Evolutionary conservation across 202 grass and related monocot genomes (phyloP), one percentile per base, ranked within the genome.

Genomic region (Tripidium arundinaceum): DNA sequence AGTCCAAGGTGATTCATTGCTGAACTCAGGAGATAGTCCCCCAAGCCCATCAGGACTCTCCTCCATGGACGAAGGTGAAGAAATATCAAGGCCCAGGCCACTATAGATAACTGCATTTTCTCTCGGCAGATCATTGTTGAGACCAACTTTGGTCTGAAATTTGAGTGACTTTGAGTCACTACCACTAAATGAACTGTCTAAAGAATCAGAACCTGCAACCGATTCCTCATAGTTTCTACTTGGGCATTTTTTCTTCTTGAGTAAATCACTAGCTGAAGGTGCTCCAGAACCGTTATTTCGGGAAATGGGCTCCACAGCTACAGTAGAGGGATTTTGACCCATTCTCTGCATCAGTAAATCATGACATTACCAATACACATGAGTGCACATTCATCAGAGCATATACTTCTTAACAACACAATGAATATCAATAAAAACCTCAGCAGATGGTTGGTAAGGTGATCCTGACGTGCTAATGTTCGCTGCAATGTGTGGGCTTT

Each of bases 81-180:
- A 97, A 85, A 97, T 87, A 65, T 94, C 91, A 71, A 97, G 89
- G 50, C 91, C 89, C 70, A 94, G 26, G 39, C 85, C 87, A 58
- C 78, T 83, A 67, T 92, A 97, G 33, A 94, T 89, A 69, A 68
- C 81, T 57, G 91, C 89, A 84, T 93, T 93, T 70, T 90, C 83
- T 81, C 38, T 90, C 19, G 62, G 42, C 45, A 90, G 70, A 24
- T 39, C 65, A 52, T 79, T 90, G 37, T 79, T 79, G 58, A 79
- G 74, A 75, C 83, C 79, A 76, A 91, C 90, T 91, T 93, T 87
- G 37, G 76, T 70, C 74, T 81, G 68, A 72, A 91, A 84, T 93
- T 93, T 91, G 50, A 93, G 46, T 46, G 86, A 81, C 46, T 86
- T 97, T 66, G 83, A 82, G 78, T 89, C 90, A 68, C 38, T 75